A percentile compares a stretch with the other conserved stretches of the same genome.
Evolutionary conservation across 2,329 filamentous ascomycete species (phyloP).

Genomic region (Graphiopsis chlorocephala): DNA sequence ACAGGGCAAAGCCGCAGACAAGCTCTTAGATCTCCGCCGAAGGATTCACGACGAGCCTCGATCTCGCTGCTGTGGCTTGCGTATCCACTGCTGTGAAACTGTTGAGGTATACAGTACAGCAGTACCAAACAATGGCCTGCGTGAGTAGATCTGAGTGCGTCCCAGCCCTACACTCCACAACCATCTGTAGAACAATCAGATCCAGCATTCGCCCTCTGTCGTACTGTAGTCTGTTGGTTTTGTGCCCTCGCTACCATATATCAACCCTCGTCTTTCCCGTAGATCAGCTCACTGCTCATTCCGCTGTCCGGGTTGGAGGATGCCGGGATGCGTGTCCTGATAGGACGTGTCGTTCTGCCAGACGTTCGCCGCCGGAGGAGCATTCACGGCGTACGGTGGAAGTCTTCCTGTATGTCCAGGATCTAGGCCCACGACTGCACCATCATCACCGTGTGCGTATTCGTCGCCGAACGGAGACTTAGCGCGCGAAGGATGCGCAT

Average conservation of each 20-base stretch:
- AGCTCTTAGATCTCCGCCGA: neutral
- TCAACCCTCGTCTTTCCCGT: neutral
- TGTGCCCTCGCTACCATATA: neutral
- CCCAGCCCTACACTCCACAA: neutral
- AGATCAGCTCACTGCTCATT: neutral
- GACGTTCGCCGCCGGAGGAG: neutral
- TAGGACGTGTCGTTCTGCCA: constrained; percentile 8
- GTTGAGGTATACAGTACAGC: neutral
- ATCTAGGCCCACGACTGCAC: neutral
- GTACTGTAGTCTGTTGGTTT: neutral
- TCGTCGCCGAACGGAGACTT: constrained; percentile 7
- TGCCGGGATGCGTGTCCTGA: neutral
- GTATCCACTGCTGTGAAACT: neutral
- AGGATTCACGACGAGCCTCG: neutral
- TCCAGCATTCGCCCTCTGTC: neutral
- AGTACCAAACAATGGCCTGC: neutral
- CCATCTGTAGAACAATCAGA: neutral
- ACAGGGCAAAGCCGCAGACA: neutral
- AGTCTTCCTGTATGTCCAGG: neutral
- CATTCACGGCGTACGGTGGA: neutral
- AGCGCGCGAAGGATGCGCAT: neutral
- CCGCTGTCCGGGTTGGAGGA: neutral
- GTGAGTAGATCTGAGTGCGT: neutral
- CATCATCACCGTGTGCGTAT: constrained; percentile 13
- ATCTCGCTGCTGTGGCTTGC: neutral